Evolutionary conservation across 768 basidiomycete genomes (phyloP).

Genomic region (Boletus coccyginus): DNA sequence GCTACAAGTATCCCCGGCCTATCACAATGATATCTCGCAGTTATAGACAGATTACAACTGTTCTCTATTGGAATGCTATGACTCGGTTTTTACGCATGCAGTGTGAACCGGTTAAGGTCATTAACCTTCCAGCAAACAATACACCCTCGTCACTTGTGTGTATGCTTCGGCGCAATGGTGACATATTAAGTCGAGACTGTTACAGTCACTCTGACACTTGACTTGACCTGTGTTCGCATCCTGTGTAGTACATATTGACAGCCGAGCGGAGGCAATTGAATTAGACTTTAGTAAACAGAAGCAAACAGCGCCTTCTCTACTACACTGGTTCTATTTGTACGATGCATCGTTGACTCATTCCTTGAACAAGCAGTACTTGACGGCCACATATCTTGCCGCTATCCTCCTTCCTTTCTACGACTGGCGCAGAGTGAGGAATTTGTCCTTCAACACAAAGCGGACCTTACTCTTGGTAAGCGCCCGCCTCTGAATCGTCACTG

Average conservation of each 20-base stretch:
- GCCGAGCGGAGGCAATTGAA: constrained; percentile 13
- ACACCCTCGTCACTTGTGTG: too few relatives aligned
- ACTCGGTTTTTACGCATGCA: not conserved
- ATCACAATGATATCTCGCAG: constrained; percentile 29
- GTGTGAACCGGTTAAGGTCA: not conserved
- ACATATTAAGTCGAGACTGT: not conserved
- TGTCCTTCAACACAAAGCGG: not conserved
- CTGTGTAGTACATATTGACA: not conserved
- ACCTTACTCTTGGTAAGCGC: constrained; percentile 1
- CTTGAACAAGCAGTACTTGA: too few relatives aligned
- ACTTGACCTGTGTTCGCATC: not conserved
- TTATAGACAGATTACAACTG: constrained; percentile 23
- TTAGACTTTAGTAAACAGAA: constrained; percentile 24
- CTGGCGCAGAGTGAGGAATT: not conserved
- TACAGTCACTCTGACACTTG: not conserved
- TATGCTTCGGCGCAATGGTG: not conserved
- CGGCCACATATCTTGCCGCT: not conserved
- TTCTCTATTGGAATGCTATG: constrained; percentile 16
- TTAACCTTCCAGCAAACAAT: too few relatives aligned
- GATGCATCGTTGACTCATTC: not conserved
- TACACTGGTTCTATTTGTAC: not conserved
- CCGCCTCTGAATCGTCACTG: not conserved
- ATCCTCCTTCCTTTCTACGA: not conserved
- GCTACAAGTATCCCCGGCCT: constrained; percentile 29
- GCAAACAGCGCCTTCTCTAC: constrained; percentile 17